Evolutionary conservation across 83 land plant species (phyloP), one percentile per base, ranked within the genome.

Genomic region (Diphasiastrum complanatum): DNA sequence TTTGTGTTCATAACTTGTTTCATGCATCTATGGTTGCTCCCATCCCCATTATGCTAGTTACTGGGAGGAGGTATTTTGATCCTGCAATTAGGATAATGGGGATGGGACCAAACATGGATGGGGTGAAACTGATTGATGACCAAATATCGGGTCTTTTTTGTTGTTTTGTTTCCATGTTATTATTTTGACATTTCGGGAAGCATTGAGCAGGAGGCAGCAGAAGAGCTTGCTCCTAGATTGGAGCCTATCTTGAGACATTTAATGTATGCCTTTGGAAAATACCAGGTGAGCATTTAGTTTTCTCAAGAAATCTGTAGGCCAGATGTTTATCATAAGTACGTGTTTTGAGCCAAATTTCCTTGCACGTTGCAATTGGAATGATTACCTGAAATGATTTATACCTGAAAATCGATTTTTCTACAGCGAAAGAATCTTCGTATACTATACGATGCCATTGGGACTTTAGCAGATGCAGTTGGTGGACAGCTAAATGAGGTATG

Each of bases 381-480:
- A 8, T 8, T 18, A 47, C 16, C 23, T 5, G n/a, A 5, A 8
- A 8, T 30, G 3, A 36, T 43, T 1, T 60, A 43, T 45, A 5
- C 18, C 24, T 19, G 8, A 22, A 14, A 5, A 20, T 31, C 11
- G 57, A 16, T 63, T 40, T 53, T 5, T 57, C 6, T 71, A 22
- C 83, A 93, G 99, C 78, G 83, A 46, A 69, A 85, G 33, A 93
- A 93, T 40, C 81, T 93, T 38, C 73, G 99, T 46, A 85, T 93
- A 72, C 76, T 93, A 2, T 93, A 93, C 80, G 99, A 93, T 86
- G 99, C 99, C 12, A 93, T 93, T 70, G 99, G 96, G 54, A 93
- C 96, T 34, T 75, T 93, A 27, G 96, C 99, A 47, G 99, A 93
- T 78, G 99, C 99, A 51, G 99, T 93, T 62, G 99, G 96, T 16